Percentiles rank a stretch among this genome's conserved stretches.
These are phyloP conservation scores for Teratosphaeria viscida DNA, from an alignment of 2,329 filamentous ascomycete genomes.

Conservation along the genomic window DNA sequence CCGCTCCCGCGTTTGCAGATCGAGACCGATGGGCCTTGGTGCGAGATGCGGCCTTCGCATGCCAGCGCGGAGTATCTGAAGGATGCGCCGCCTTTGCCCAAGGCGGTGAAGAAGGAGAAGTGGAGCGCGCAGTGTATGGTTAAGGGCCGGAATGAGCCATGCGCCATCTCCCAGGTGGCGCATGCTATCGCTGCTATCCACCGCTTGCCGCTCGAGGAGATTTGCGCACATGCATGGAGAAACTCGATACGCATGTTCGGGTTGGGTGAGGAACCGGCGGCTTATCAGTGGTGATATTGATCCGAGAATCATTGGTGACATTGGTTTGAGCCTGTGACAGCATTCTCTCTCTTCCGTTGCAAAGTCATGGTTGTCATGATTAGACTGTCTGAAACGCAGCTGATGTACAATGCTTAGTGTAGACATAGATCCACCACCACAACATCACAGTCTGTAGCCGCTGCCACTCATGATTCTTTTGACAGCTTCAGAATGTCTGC, in stretches of 20 bases:
- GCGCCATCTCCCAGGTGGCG: slow-evolving; percentile 76
- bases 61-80: slow-evolving; percentile 67
- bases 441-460: background rate
- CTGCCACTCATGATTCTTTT: too few species aligned
- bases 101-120: slow-evolving; percentile 89
- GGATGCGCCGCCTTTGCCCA: slow-evolving; percentile 62
- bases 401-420: background rate
- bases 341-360: background rate
- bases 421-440: background rate
- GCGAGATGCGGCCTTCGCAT: slow-evolving; percentile 83
- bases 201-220: slow-evolving; percentile 64
- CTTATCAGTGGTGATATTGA: background rate
- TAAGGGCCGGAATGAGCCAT: slow-evolving; percentile 90
- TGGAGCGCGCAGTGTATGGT: slow-evolving; percentile 82
- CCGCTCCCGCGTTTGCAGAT: slow-evolving; percentile 75
- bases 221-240: slow-evolving; percentile 73
- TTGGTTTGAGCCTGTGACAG: background rate
- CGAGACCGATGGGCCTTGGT: slow-evolving; percentile 96
- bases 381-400: background rate
- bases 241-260: slow-evolving; percentile 76
- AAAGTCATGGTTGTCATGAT: background rate
- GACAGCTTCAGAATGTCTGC: too few species aligned
- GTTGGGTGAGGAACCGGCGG: slow-evolving; percentile 40
- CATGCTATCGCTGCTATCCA: slow-evolving; percentile 81
- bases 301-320: background rate